Percentiles rank a stretch among this genome's conserved stretches.
Evolutionary conservation across 2,329 filamentous ascomycete genomes (phyloP).

Genomic region (Hirsutella minnesotensis): DNA sequence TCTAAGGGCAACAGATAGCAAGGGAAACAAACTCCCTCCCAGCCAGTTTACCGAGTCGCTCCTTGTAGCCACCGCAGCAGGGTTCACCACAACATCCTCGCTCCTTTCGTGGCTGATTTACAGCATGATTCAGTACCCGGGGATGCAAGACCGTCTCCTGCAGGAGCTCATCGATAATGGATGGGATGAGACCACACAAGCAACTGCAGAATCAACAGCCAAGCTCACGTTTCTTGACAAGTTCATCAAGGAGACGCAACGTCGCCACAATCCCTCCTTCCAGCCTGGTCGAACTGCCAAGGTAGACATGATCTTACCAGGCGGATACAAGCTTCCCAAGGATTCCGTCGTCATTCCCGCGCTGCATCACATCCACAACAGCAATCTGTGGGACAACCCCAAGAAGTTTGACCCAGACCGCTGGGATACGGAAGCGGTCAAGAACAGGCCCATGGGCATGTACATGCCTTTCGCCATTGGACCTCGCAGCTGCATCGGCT

Average conservation of each 20-base stretch:
- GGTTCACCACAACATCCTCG: slow-evolving; percentile 48
- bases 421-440: slow-evolving; percentile 37
- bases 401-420: slow-evolving; percentile 45
- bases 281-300: slow-evolving; percentile 47
- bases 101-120: slow-evolving; percentile 48
- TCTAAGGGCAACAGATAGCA: slow-evolving; percentile 38
- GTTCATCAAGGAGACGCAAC: slow-evolving; percentile 49
- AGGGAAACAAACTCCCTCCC: slow-evolving; percentile 39
- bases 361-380: slow-evolving; percentile 38
- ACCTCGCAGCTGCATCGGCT: slow-evolving; percentile 47
- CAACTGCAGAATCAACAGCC: slow-evolving; percentile 26
- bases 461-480: slow-evolving; percentile 50
- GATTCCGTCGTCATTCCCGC: slow-evolving; percentile 41
- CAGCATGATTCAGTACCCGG: slow-evolving; percentile 37
- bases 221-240: slow-evolving; percentile 40
- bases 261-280: slow-evolving; percentile 48
- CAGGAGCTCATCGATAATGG: slow-evolving; percentile 44
- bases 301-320: slow-evolving; percentile 43
- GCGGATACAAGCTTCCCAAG: slow-evolving; percentile 43
- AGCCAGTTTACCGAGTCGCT: slow-evolving; percentile 19
- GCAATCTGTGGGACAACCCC: slow-evolving; percentile 45
- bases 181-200: slow-evolving; percentile 26
- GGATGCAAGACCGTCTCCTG: slow-evolving; percentile 42
- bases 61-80: slow-evolving; percentile 42
- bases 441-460: slow-evolving; percentile 34